Evolutionary conservation across 441 rosid genomes (phyloP), one percentile per base, ranked within the genome.

Genomic region (Brassica balearica): DNA sequence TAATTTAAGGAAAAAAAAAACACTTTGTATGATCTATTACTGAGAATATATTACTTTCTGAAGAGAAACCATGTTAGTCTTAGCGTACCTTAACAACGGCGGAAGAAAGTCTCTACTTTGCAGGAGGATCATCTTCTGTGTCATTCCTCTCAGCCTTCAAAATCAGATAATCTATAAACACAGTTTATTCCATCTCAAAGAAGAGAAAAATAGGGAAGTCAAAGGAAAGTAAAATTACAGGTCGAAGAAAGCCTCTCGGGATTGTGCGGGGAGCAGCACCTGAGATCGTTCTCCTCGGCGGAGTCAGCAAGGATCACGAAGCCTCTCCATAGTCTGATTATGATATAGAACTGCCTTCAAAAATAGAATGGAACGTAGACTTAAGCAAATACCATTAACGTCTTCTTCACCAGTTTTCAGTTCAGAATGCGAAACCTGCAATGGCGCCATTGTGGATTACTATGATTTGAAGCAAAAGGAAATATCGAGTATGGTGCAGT

Each of bases 281-380:
- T 27, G 89, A 3, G 34, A 87, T 17, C 17, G 68, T 14, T 86
- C 88, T 55, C 99, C 98, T 12, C 94, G 82, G 19, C 98, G 95
- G 12, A 93, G 86, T 19, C 99, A 96, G 22, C 98, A 86, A 75
- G 97, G 96, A 86, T 91, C 95, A 63, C 96, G 88, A 65, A 95
- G 86, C 77, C 97, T 86, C 88, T 93, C 96, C 6, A 92, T 88
- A 77, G 91, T 93, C 99, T 95, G 80, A 55, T 23, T 27, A 41
- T 36, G 34, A 55, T n/a, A 51, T 14, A 69, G 25, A 7, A 23
- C 6, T 8, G 14, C n/a, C 62, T n/a, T 32, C 11, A 38, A 38
- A 14, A 1, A 69, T 59, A 56, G 53, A 20, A 41, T 29, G 34
- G 34, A 68, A 32, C 11, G 3, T 3, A 56, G 58, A 68, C 5